These are phyloP conservation scores for Cystofilobasidium bisporidii DNA, from an alignment of 768 basidiomycete species.

Conservation along the genomic window DNA sequence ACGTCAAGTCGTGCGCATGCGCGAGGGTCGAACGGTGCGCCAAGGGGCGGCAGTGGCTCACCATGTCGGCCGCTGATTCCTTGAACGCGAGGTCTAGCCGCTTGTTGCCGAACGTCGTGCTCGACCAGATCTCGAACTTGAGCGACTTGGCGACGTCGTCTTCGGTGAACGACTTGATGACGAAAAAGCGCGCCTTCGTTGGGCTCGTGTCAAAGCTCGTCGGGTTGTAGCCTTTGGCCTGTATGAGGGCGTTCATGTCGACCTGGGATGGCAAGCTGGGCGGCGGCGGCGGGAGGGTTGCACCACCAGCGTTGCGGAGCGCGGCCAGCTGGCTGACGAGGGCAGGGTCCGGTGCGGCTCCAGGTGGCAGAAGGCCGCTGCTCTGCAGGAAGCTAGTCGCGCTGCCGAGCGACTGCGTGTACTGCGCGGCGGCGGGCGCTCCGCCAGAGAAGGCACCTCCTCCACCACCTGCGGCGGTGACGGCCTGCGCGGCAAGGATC, in stretches of 20 bases:
- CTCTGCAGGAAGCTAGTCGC: slow-evolving; percentile 3
- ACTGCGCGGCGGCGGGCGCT: neutral
- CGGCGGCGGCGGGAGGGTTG: neutral
- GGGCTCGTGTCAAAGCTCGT: slow-evolving; percentile 71
- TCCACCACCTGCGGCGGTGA: neutral
- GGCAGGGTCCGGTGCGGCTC: neutral
- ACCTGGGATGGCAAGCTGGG: slow-evolving; percentile 48
- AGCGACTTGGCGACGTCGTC: slow-evolving; percentile 98
- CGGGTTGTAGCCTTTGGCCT: slow-evolving; percentile 85
- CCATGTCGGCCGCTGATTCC: slow-evolving; percentile 64
- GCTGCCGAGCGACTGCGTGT: slow-evolving; percentile 7
- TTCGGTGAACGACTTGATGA: slow-evolving; percentile 95
- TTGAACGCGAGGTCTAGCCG: slow-evolving; percentile 94
- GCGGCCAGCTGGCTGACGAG: neutral
- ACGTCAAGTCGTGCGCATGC: too few relatives aligned
- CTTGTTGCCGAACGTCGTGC: slow-evolving; percentile 94
- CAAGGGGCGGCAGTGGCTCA: neutral
- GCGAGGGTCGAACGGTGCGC: neutral
- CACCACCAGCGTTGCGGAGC: neutral
- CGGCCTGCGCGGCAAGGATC: neutral
- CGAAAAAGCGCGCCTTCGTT: slow-evolving; percentile 73
- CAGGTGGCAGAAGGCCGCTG: neutral
- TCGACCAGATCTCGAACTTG: slow-evolving; percentile 72
- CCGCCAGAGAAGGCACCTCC: neutral
- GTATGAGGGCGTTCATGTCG: slow-evolving; percentile 75